Evolutionary conservation across 108 stramenopile species (phyloP).

Genomic region (Hondaea fermentalgiana): DNA sequence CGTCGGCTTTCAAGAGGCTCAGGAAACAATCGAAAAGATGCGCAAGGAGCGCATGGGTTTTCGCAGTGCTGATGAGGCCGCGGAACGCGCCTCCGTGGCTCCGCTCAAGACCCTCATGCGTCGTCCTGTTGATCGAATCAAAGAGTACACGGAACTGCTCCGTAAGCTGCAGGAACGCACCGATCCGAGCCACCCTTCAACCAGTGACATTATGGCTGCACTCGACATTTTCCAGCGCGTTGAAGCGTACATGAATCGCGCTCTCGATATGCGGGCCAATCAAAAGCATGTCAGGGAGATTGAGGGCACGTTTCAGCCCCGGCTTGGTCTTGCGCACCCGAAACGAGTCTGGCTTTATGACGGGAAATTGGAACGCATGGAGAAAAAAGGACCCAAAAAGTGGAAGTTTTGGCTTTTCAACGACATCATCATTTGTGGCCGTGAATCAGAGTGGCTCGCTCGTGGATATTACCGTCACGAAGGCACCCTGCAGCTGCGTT

Average conservation of each 20-base stretch:
- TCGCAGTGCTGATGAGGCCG: neutral
- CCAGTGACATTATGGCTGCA: neutral
- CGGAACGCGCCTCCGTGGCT: neutral
- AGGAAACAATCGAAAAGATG: neutral
- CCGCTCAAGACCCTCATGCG: neutral
- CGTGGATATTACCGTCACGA: neutral
- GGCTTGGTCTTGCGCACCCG: neutral
- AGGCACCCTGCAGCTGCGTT: neutral
- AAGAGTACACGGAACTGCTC: neutral
- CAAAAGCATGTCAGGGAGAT: neutral
- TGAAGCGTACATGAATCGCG: neutral
- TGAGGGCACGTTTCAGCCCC: neutral
- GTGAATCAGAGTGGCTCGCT: neutral
- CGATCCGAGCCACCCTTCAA: neutral
- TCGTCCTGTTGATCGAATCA: neutral
- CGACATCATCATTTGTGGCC: neutral
- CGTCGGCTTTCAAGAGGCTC: neutral
- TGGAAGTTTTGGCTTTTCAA: constrained; percentile 1
- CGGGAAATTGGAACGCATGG: neutral
- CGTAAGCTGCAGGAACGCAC: neutral
- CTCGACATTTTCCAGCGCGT: neutral
- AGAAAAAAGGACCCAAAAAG: neutral
- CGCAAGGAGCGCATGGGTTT: neutral
- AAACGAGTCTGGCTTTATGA: neutral
- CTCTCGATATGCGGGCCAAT: neutral